These are phyloP conservation scores for Ceratobasidium sp. DNA, from an alignment of 1,284 basidiomycete species.

Conservation along the genomic window DNA sequence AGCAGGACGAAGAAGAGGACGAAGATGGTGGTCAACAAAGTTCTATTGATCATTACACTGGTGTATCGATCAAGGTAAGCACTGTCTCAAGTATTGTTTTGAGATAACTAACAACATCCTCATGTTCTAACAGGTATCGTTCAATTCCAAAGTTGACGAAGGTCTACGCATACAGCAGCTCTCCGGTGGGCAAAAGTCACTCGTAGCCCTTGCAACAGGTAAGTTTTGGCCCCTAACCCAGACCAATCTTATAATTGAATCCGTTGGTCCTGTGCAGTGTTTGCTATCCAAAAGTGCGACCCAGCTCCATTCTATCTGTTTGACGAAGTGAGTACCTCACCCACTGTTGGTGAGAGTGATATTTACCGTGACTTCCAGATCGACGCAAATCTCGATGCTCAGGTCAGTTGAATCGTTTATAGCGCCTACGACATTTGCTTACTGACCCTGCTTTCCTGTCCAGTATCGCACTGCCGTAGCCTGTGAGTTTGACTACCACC, in stretches of 20 bases:
- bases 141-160: slow-evolving; percentile 98
- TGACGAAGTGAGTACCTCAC: slow-evolving; percentile 78
- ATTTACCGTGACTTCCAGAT: slow-evolving; percentile 67
- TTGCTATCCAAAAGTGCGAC: slow-evolving; percentile 99
- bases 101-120: background rate
- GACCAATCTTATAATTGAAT: slow-evolving; percentile 18
- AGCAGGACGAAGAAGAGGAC: slow-evolving; percentile 74
- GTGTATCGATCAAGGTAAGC: slow-evolving; percentile 90
- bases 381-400: slow-evolving; percentile 95
- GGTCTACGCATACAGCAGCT: slow-evolving; percentile 96
- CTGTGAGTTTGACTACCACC: slow-evolving; percentile 64
- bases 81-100: slow-evolving; percentile 15
- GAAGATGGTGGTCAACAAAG: slow-evolving; percentile 79
- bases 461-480: slow-evolving; percentile 98
- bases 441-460: too few relatives aligned
- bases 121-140: slow-evolving; percentile 79
- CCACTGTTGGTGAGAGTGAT: background rate
- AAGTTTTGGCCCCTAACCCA: slow-evolving; percentile 43
- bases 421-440: too few relatives aligned
- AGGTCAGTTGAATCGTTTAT: too few relatives aligned
- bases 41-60: slow-evolving; percentile 94
- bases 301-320: slow-evolving; percentile 99
- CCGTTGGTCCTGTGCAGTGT: slow-evolving; percentile 68
- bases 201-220: slow-evolving; percentile 96
- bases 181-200: slow-evolving; percentile 97